phyloP scores from a whole-genome alignment of 2,329 filamentous ascomycete species.

The Pseudogymnoascus sp. region DNA sequence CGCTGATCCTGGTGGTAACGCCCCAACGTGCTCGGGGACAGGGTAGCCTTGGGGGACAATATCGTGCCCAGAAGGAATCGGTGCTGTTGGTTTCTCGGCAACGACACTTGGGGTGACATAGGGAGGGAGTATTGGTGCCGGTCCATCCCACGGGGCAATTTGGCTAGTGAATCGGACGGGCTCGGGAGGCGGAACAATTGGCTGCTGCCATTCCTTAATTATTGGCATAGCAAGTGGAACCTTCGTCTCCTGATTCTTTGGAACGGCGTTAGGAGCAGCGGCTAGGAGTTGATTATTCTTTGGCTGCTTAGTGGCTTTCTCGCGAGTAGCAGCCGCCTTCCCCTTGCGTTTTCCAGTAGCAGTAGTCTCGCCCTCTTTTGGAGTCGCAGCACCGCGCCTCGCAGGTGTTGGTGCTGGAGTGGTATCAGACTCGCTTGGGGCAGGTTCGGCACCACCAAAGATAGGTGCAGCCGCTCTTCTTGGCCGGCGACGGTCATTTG shows the following conservation, averaged over 20 bases:
- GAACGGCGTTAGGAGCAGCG: constrained; percentile 19
- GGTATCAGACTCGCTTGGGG: constrained; percentile 52
- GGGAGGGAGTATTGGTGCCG: constrained; percentile 11
- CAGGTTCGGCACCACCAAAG: constrained; percentile 56
- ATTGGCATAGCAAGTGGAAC: neutral
- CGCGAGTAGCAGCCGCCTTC: constrained; percentile 21
- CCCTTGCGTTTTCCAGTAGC: constrained; percentile 31
- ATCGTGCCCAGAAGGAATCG: constrained; percentile 16
- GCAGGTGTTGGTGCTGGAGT: constrained; percentile 51
- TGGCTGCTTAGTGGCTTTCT: constrained; percentile 24
- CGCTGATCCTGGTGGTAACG: neutral
- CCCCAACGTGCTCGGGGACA: constrained; percentile 20
- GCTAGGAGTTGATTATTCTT: constrained; percentile 26
- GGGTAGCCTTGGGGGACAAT: constrained; percentile 15
- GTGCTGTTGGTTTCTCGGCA: constrained; percentile 16
- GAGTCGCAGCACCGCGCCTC: constrained; percentile 37
- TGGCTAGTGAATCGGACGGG: neutral
- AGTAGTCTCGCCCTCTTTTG: constrained; percentile 34
- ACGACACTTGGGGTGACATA: constrained; percentile 19
- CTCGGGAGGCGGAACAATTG: neutral
- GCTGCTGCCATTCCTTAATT: constrained; percentile 16
- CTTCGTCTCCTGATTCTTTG: constrained; percentile 2
- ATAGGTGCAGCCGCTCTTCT: constrained; percentile 61
- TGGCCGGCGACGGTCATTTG: constrained; percentile 49
- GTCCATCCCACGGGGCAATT: constrained; percentile 20